Evolutionary conservation across 371 early-diverging fungal species (phyloP), one percentile per base, ranked within the genome.

Genomic region (Mucor lusitanicus): DNA sequence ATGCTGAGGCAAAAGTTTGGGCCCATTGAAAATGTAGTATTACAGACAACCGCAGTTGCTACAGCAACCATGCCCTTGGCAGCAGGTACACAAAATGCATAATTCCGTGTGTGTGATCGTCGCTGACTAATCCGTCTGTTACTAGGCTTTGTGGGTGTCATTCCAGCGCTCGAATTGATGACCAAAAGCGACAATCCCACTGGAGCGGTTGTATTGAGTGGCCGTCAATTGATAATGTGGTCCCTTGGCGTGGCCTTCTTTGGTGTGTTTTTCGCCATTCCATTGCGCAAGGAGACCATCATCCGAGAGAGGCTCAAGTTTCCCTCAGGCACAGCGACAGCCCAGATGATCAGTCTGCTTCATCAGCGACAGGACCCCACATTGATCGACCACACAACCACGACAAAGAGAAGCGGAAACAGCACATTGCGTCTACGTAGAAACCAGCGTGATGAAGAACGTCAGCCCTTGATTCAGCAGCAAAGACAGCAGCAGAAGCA

Each of bases 191-290:
- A 91, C 60, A 69, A 81, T 30, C 76, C 81, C 12, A 78, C 77
- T 0, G 23, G 57, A 37, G 74, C 88, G 0, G 84, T 85, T 46
- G 57, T 82, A 12, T 54, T 80, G 1, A 79, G 78, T 13, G 80
- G 79, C 11, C 69, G 76, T 39, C 81, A 90, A 67, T 68, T 93
- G 61, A 80, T 90, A 17, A 66, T 93, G 0, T 94, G 95, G 95
- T 88, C 91, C 9, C 66, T 94, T n/a, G 93, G 88, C 6, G 82
- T 93, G 56, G 90, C 94, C 7, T 92, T 93, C 75, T 96, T 93
- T 80, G 96, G 96, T 28, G 91, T 96, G 7, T 95, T 95, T 69
- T 95, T 96, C 75, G 95, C 94, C 4, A 85, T 96, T 2, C 94
- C 95, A 6, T 72, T 96, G 53, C 79, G 96, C 50, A 87, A 84